Conservation (phyloP, 1,284 basidiomycete genomes). For the Phlebopus sp. region DNA sequence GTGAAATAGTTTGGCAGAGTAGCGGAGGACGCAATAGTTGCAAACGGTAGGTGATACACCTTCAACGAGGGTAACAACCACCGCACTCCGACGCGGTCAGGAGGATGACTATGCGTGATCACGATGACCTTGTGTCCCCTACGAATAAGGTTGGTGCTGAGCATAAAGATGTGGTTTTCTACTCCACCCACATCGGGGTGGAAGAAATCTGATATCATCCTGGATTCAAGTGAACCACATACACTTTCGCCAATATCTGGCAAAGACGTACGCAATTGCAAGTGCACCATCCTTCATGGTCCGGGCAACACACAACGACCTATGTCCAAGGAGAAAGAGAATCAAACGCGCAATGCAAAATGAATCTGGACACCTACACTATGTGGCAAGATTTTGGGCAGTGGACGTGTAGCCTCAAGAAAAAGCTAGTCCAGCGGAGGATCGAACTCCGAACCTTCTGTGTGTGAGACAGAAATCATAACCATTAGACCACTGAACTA, state of each 20-base stretch:
- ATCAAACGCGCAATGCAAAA: too few relatives aligned
- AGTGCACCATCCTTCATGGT: constrained; percentile 26
- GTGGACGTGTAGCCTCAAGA: neutral
- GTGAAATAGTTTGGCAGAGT: constrained; percentile 95
- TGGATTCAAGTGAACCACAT: constrained; percentile 28
- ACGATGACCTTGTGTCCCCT: constrained; percentile 93
- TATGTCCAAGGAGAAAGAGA: too few relatives aligned
- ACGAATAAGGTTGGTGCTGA: constrained; percentile 79
- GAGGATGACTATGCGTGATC: constrained; percentile 89
- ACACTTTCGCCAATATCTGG: neutral
- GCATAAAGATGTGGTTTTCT: constrained; percentile 94
- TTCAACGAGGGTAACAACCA: constrained; percentile 87
- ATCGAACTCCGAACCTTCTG: constrained; percentile 38
- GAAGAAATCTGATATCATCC: constrained; percentile 98
- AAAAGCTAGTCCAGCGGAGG: constrained; percentile 33
- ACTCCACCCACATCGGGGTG: constrained; percentile 94
- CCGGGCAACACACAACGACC: neutral
- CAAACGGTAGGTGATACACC: constrained; percentile 92
- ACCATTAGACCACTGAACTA: constrained; percentile 30
- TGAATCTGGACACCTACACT: too few relatives aligned
- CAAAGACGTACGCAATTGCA: constrained; percentile 28
- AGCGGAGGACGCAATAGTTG: constrained; percentile 84
- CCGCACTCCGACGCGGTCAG: constrained; percentile 83
- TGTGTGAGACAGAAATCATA: constrained; percentile 36
- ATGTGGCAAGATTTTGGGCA: too few relatives aligned